These are phyloP conservation scores for Neurospora sp. DNA, from an alignment of 495 filamentous ascomycete genomes.

Conservation along the genomic window DNA sequence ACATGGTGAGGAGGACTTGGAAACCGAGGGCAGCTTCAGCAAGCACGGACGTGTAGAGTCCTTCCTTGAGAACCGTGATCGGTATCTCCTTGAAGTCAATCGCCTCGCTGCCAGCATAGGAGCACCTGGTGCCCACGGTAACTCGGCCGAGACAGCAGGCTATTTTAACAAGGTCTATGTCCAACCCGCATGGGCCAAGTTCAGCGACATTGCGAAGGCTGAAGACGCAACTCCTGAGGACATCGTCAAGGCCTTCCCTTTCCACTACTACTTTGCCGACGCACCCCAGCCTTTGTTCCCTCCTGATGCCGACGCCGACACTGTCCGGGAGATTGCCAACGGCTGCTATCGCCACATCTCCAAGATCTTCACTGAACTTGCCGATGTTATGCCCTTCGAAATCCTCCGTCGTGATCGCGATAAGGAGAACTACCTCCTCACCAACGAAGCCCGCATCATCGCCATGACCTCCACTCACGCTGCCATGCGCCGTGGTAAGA, in stretches of 20 bases:
- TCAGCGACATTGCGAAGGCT: slow-evolving; percentile 49
- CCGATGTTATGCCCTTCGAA: slow-evolving; percentile 92
- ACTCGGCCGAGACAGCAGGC: slow-evolving; percentile 89
- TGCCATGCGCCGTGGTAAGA: slow-evolving; percentile 92
- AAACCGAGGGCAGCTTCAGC: slow-evolving; percentile 79
- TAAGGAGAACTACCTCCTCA: slow-evolving; percentile 88
- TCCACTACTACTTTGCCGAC: slow-evolving; percentile 79
- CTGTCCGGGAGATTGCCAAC: slow-evolving; percentile 61
- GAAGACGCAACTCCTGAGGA: slow-evolving; percentile 44
- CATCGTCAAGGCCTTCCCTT: slow-evolving; percentile 73
- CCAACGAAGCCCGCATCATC: slow-evolving; percentile 90
- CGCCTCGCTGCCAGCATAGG: slow-evolving; percentile 72
- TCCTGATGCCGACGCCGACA: slow-evolving; percentile 49
- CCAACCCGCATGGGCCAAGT: slow-evolving; percentile 77
- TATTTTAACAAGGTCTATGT: slow-evolving; percentile 95
- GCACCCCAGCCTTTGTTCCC: slow-evolving; percentile 81
- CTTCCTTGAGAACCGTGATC: slow-evolving; percentile 79
- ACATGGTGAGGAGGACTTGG: slow-evolving; percentile 88
- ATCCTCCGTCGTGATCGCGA: slow-evolving; percentile 79
- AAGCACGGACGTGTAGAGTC: slow-evolving; percentile 93
- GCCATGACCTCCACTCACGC: slow-evolving; percentile 99
- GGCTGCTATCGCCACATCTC: slow-evolving; percentile 88
- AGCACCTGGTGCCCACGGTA: slow-evolving; percentile 84
- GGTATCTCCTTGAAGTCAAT: slow-evolving; percentile 75
- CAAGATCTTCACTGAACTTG: slow-evolving; percentile 86